Evolutionary conservation across 1,284 basidiomycete genomes (phyloP).

Genomic region (Apiotrichum akiyoshidainum): DNA sequence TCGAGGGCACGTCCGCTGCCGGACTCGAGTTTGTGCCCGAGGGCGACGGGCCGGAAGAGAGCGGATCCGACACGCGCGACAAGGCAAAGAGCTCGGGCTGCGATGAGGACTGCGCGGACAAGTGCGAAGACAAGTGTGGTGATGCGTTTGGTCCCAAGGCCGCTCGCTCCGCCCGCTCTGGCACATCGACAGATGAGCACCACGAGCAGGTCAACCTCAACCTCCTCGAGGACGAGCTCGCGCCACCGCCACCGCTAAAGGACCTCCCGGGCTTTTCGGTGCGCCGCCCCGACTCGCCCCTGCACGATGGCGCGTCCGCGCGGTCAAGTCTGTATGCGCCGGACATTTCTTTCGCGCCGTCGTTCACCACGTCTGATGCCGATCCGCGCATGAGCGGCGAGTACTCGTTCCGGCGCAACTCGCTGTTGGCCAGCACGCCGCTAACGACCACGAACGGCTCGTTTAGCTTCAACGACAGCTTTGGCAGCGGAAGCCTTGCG

Average conservation of each 20-base stretch:
- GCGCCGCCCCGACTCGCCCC: too few relatives aligned
- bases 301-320: background rate
- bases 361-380: background rate
- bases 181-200: background rate
- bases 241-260: too few relatives aligned
- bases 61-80: constrained; percentile 1
- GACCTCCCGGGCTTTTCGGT: too few relatives aligned
- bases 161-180: background rate
- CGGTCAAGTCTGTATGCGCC: constrained; percentile 2
- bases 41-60: constrained; percentile 9
- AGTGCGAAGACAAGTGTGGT: background rate
- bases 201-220: too few relatives aligned
- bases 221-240: too few relatives aligned
- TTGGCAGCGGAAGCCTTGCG: background rate
- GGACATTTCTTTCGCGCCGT: background rate
- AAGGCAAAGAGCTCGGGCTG: background rate
- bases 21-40: constrained; percentile 17
- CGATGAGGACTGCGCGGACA: background rate
- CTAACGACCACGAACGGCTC: background rate
- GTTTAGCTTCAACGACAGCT: background rate
- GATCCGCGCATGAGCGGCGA: background rate
- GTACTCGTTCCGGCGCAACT: background rate
- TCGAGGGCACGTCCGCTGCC: constrained; percentile 1
- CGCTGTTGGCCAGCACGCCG: background rate
- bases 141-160: too few relatives aligned